Evolutionary conservation across 768 basidiomycete species (phyloP).

Genomic region (Serendipita sp.): DNA sequence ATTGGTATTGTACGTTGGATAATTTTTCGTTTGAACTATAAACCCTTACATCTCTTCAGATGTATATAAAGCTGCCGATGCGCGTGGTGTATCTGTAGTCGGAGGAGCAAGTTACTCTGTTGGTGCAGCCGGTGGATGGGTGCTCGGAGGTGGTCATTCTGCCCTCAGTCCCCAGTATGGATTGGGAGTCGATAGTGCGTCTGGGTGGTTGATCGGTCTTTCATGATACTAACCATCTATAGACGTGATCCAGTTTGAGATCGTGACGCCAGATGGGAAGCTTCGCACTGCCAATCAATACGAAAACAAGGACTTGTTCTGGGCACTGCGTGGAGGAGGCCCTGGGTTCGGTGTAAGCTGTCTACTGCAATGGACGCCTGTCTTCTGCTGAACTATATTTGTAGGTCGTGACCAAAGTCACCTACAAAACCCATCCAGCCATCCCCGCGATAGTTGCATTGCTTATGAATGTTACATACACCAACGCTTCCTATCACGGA

Average conservation of each 20-base stretch:
- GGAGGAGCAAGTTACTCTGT: conserved; percentile 29
- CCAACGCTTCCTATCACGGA: neutral
- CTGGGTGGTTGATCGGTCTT: neutral
- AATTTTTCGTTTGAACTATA: conserved; percentile 15
- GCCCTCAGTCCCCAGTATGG: conserved; percentile 25
- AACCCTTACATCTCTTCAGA: conserved; percentile 31
- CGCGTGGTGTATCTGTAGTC: conserved; percentile 25
- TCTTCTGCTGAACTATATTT: neutral
- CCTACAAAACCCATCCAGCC: neutral
- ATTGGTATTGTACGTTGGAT: neutral
- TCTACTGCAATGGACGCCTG: neutral
- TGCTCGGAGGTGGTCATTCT: conserved; percentile 33
- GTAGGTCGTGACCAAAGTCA: conserved; percentile 1
- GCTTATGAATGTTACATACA: neutral
- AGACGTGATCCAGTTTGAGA: conserved; percentile 7
- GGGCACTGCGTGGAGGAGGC: conserved; percentile 10
- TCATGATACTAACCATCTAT: neutral
- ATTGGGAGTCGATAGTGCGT: conserved; percentile 17
- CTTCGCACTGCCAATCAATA: neutral
- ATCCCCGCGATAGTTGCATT: neutral
- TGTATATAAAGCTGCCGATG: conserved; percentile 25
- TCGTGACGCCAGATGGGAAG: conserved; percentile 9
- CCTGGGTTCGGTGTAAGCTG: conserved; percentile 2
- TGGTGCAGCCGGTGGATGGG: conserved; percentile 34
- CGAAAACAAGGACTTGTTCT: conserved; percentile 8